phyloP scores from a whole-genome alignment of 2,329 filamentous ascomycete genomes.

The Xylariales sp. region DNA sequence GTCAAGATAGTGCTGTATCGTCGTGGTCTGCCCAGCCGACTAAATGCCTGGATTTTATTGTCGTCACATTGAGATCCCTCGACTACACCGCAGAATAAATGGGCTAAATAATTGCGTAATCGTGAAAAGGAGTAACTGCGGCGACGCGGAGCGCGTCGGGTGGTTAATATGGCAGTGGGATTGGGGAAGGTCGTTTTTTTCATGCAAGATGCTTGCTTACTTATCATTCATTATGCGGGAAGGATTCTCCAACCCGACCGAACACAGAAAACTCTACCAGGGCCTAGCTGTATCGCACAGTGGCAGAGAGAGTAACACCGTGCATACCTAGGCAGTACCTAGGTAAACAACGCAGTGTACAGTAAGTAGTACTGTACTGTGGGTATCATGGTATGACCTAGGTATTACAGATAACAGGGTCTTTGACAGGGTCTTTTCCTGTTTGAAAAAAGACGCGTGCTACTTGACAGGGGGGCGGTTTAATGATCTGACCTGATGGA shows the following conservation, averaged over 20 bases:
- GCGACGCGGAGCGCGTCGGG: too few relatives aligned
- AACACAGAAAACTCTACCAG: not conserved
- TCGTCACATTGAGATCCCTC: not conserved
- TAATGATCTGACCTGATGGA: not conserved
- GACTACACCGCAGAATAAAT: not conserved
- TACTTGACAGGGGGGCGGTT: not conserved
- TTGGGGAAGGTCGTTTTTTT: too few relatives aligned
- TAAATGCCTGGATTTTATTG: not conserved
- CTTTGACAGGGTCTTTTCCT: not conserved
- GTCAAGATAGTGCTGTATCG: not conserved
- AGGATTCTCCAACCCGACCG: not conserved
- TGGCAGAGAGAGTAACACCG: too few relatives aligned
- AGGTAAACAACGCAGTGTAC: too few relatives aligned
- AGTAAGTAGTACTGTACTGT: not conserved
- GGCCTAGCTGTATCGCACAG: too few relatives aligned
- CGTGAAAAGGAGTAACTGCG: too few relatives aligned
- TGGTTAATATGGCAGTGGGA: too few relatives aligned
- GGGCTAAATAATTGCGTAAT: too few relatives aligned
- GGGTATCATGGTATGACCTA: not conserved
- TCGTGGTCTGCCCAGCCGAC: not conserved
- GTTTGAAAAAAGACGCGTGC: slow-evolving; percentile 6
- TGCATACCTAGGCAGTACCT: too few relatives aligned
- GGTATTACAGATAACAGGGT: not conserved
- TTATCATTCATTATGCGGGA: not conserved
- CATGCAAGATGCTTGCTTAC: too few relatives aligned